phyloP scores from a whole-genome alignment of 768 basidiomycete species.

The Kwoniella heveanensis region DNA sequence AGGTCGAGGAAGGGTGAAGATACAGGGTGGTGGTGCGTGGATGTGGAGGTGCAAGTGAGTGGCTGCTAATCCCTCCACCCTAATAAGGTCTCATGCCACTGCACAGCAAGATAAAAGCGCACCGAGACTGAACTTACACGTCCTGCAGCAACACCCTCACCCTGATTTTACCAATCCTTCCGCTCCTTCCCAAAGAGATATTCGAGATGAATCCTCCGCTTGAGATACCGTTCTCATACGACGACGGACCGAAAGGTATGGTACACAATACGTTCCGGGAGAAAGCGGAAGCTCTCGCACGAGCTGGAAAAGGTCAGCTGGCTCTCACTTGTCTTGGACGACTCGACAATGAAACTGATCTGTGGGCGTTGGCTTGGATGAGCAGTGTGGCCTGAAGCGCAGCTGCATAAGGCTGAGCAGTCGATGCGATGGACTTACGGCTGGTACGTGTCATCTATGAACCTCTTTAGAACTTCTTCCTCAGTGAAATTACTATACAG shows the following conservation, averaged over 20 bases:
- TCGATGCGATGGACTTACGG: conserved; percentile 47
- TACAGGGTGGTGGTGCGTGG: conserved; percentile 38
- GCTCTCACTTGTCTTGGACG: no score
- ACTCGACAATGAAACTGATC: conserved; percentile 7
- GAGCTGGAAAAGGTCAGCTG: conserved; percentile 36
- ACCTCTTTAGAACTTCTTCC: no score
- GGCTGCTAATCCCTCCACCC: no score
- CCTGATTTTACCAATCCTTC: conserved; percentile 38
- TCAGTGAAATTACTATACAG: no score
- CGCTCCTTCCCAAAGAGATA: conserved; percentile 32
- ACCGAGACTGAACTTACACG: no score
- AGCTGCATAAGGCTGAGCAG: conserved; percentile 42
- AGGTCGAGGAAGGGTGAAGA: conserved; percentile 38
- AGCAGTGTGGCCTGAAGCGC: conserved; percentile 37
- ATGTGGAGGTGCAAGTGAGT: conserved; percentile 45
- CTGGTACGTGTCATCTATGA: no score
- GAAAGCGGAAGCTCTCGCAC: conserved; percentile 34
- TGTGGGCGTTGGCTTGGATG: neutral
- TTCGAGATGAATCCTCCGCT: conserved; percentile 37
- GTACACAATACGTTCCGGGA: conserved; percentile 38
- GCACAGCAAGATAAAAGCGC: neutral
- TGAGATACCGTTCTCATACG: conserved; percentile 36
- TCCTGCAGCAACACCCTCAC: conserved; percentile 37
- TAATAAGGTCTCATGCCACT: no score
- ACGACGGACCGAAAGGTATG: conserved; percentile 40